Conservation (phyloP, 768 basidiomycete genomes). For the Hygrophorus pudorinus region DNA sequence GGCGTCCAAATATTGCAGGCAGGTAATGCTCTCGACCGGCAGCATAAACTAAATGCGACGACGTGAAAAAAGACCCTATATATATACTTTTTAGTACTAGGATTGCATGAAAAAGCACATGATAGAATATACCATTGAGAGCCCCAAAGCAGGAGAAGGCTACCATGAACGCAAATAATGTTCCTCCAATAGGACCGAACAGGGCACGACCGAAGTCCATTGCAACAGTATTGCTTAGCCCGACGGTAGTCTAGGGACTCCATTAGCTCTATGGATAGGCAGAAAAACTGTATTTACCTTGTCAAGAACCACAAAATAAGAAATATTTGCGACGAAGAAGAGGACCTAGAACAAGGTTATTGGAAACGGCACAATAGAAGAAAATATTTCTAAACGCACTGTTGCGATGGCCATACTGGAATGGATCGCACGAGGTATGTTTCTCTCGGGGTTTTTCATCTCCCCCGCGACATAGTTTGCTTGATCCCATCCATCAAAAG, state of each 20-base stretch:
- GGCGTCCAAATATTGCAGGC: constrained; percentile 70
- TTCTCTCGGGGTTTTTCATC: constrained; percentile 71
- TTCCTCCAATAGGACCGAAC: constrained; percentile 81
- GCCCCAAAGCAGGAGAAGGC: constrained; percentile 95
- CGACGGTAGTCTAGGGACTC: constrained; percentile 42
- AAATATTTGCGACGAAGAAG: constrained; percentile 75
- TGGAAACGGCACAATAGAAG: constrained; percentile 2
- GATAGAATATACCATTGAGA: constrained; percentile 56
- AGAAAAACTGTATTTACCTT: constrained; percentile 32
- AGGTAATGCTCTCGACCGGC: constrained; percentile 85
- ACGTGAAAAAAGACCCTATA: constrained; percentile 60
- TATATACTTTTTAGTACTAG: constrained; percentile 2
- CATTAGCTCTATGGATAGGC: constrained; percentile 3
- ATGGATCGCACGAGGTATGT: constrained; percentile 85
- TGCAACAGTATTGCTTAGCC: constrained; percentile 77
- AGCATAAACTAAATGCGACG: constrained; percentile 79
- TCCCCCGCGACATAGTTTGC: constrained; percentile 88
- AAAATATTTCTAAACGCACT: constrained; percentile 34
- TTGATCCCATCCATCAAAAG: constrained; percentile 95
- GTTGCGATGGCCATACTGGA: constrained; percentile 80
- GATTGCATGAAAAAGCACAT: constrained; percentile 5
- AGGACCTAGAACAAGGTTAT: constrained; percentile 36
- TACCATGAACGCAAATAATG: constrained; percentile 82
- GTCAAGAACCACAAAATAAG: constrained; percentile 92
- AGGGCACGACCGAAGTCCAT: constrained; percentile 86